Conservation (phyloP, 2,329 filamentous ascomycete genomes). For the Fusarium secorum region DNA sequence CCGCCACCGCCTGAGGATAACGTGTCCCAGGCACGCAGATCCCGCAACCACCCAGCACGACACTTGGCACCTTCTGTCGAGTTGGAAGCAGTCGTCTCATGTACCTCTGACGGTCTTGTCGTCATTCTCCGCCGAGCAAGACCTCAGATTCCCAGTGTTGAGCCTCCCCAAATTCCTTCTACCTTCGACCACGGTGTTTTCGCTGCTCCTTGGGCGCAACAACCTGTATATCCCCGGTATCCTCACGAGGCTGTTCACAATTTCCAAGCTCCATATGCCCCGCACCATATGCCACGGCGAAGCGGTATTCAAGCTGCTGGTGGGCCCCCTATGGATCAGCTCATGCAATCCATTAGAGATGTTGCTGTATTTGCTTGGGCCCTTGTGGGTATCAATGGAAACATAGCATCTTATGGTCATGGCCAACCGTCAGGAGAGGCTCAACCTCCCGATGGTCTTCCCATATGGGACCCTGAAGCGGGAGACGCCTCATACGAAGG, state of each 20-base stretch:
- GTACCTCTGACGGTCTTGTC: slow-evolving; percentile 86
- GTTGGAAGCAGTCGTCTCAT: slow-evolving; percentile 89
- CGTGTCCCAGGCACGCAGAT: neutral
- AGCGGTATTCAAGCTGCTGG: slow-evolving; percentile 56
- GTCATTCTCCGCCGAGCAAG: slow-evolving; percentile 80
- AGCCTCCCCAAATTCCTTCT: slow-evolving; percentile 55
- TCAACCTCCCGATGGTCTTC: slow-evolving; percentile 55
- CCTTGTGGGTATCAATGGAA: slow-evolving; percentile 82
- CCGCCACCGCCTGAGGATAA: neutral
- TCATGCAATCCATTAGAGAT: slow-evolving; percentile 83
- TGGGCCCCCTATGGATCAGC: slow-evolving; percentile 65
- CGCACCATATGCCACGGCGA: slow-evolving; percentile 54
- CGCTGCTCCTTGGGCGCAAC: slow-evolving; percentile 79
- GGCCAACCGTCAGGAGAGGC: slow-evolving; percentile 71
- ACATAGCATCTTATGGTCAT: slow-evolving; percentile 68
- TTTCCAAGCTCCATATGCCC: slow-evolving; percentile 48
- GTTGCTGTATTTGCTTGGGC: slow-evolving; percentile 91
- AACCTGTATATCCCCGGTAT: slow-evolving; percentile 64
- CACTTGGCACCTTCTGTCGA: slow-evolving; percentile 63
- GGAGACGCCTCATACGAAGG: slow-evolving; percentile 29
- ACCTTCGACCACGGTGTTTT: slow-evolving; percentile 72
- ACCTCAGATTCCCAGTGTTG: slow-evolving; percentile 69
- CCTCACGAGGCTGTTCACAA: slow-evolving; percentile 46
- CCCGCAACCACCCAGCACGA: slow-evolving; percentile 2
- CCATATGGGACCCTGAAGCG: slow-evolving; percentile 39